Percentiles rank a stretch among this genome's conserved stretches.
These are phyloP conservation scores for Cicer judaicum DNA, from an alignment of 306 rosid genomes.

Conservation along the genomic window DNA sequence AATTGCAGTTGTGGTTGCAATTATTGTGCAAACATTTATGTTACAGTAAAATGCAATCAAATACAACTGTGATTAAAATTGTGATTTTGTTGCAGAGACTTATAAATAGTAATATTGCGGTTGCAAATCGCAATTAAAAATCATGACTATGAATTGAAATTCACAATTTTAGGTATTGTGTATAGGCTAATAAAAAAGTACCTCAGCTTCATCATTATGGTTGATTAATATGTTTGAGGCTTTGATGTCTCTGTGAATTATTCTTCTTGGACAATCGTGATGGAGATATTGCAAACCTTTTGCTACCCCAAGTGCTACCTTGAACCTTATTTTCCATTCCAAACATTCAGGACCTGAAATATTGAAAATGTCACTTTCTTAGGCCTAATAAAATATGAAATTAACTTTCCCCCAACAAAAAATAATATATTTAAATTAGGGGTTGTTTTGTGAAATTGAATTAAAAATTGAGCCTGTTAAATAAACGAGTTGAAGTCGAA, in stretches of 20 bases:
- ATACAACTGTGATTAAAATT: too few relatives aligned
- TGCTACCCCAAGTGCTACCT: conserved; percentile 86
- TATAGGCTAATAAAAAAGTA: conserved; percentile 22
- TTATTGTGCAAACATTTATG: too few relatives aligned
- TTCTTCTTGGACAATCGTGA: conserved; percentile 81
- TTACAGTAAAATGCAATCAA: too few relatives aligned
- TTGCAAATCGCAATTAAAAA: too few relatives aligned
- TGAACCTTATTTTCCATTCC: conserved; percentile 79
- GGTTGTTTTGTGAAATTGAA: too few relatives aligned
- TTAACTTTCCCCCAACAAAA: not conserved
- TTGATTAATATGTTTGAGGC: conserved; percentile 87
- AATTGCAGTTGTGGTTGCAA: too few relatives aligned
- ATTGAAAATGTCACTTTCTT: conserved; percentile 34
- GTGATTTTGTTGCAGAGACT: too few relatives aligned
- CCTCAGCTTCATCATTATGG: conserved; percentile 77
- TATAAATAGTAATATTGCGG: too few relatives aligned
- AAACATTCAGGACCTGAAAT: conserved; percentile 66
- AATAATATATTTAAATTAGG: not conserved
- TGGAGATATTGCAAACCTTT: conserved; percentile 88
- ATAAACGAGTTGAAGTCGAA: not conserved
- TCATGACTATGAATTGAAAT: not conserved
- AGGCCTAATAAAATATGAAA: conserved; percentile 19
- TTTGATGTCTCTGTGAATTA: conserved; percentile 93
- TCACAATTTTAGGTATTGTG: not conserved
- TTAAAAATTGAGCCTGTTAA: too few relatives aligned